Percentiles rank a stretch among this genome's conserved stretches.
Evolutionary conservation across 306 rosid genomes (phyloP).

Genomic region (Vigna hirtella): DNA sequence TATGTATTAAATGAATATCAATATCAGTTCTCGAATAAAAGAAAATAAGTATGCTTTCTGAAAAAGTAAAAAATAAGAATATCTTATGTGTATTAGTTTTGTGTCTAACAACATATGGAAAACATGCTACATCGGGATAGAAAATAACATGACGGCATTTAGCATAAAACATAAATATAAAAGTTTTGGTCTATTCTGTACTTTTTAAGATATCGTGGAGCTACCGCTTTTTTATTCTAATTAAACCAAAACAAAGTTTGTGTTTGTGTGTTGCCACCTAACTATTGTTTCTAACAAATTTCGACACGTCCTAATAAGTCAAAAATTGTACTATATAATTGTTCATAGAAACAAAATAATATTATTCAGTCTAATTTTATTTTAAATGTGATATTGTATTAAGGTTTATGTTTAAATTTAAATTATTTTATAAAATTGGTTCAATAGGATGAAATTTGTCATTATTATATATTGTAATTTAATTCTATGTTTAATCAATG

Average conservation of each 20-base stretch:
- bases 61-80: not conserved
- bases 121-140: not conserved
- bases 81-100: not conserved
- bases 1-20: too few relatives aligned
- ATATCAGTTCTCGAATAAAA: too few relatives aligned
- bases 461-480: too few relatives aligned
- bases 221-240: not conserved
- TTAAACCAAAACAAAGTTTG: not conserved
- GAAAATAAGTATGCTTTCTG: too few relatives aligned
- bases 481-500: too few relatives aligned
- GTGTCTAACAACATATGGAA: conserved; percentile 3
- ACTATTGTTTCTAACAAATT: not conserved
- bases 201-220: not conserved
- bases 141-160: not conserved
- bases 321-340: not conserved
- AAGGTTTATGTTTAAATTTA: too few relatives aligned
- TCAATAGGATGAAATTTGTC: too few relatives aligned
- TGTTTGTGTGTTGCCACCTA: not conserved
- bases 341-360: too few relatives aligned
- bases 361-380: too few relatives aligned
- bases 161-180: not conserved
- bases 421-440: too few relatives aligned
- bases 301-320: not conserved
- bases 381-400: too few relatives aligned
- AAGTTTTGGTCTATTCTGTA: not conserved